Evolutionary conservation across 2,329 filamentous ascomycete genomes (phyloP), one percentile per base, ranked within the genome.

Genomic region (Pyricularia sp.): DNA sequence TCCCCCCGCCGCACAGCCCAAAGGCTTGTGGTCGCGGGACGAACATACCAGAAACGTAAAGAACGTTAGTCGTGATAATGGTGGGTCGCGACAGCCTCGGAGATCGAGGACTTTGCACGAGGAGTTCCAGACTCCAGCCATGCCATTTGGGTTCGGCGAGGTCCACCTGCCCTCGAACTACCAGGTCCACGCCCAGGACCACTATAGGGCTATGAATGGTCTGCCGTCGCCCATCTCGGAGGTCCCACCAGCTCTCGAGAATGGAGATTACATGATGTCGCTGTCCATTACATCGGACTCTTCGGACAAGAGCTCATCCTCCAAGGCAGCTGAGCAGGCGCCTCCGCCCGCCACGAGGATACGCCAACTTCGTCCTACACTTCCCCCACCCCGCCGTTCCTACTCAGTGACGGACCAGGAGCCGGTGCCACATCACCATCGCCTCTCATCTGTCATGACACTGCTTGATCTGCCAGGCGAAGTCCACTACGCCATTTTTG

Each of bases 401-500:
- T 86, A 87, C 76, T 88, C 86, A 10, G 84, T 87, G n/a, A 87
- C 83, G 74, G 85, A 87, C 76, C 83, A 85, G 69, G 85, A 87
- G 74, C 86, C 86, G 0, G 74, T 82, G n/a, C 80, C 82, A 10
- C 80, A 82, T 69, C 83, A 81, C 67, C 83, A 85, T 67, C 79
- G 77, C 67, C 83, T 83, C 0, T 82, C 84, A 6, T 73, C 78
- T 66, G 78, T 78, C 68, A 78, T 85, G 65, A 80, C 80, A 20
- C 78, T 89, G 9, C 74, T 81, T 55, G 82, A 86, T 68, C 80
- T 90, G 2, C 87, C 87, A 17, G 76, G 82, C 0, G 87, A 90
- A 76, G 79, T 90, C 12, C 86, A 88, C 76, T 87, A 84, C 71
- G 79, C 82, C 70, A 81, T 90, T 71, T 87, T 88, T 73, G 86